phyloP scores from a whole-genome alignment of 2,329 filamentous ascomycete species.

The Chaetomiaceae sp. region DNA sequence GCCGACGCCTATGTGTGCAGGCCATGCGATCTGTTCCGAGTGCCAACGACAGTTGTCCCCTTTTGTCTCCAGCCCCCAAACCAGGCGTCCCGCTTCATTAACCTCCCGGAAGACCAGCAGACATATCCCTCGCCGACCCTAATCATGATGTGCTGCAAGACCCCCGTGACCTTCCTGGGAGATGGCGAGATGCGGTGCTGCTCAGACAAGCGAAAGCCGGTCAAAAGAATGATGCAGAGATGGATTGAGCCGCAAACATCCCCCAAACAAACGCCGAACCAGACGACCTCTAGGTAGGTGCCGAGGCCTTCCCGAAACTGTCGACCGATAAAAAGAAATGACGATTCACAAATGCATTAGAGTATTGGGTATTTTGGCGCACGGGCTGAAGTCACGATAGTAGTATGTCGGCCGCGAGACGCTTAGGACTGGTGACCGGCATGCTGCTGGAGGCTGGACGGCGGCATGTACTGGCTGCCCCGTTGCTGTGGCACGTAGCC shows the following conservation, averaged over 20 bases:
- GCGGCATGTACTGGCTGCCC: conserved; percentile 75
- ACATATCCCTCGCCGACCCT: neutral
- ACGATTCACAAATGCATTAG: conserved; percentile 47
- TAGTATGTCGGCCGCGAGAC: conserved; percentile 25
- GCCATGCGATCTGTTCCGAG: conserved; percentile 4
- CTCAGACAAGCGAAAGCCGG: conserved; percentile 13
- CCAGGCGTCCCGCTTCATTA: neutral
- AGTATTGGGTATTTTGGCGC: conserved; percentile 53
- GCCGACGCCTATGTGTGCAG: conserved; percentile 18
- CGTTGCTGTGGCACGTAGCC: conserved; percentile 75
- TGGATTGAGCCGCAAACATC: conserved; percentile 24
- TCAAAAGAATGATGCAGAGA: conserved; percentile 17
- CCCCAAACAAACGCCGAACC: conserved; percentile 40
- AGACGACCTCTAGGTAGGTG: conserved; percentile 37
- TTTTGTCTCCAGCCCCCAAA: neutral
- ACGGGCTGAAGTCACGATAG: conserved; percentile 33
- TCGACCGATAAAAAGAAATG: conserved; percentile 33
- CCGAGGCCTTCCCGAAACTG: conserved; percentile 32
- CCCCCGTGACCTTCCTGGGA: neutral
- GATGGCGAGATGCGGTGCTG: conserved; percentile 6
- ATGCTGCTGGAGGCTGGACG: conserved; percentile 75
- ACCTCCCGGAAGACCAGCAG: neutral
- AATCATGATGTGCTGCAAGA: neutral
- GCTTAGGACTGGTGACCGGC: conserved; percentile 71
- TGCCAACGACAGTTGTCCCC: neutral